Base-by-base conservation (phyloP, 768 basidiomycete genomes). In the Paxillus ammoniavirescens region DNA sequence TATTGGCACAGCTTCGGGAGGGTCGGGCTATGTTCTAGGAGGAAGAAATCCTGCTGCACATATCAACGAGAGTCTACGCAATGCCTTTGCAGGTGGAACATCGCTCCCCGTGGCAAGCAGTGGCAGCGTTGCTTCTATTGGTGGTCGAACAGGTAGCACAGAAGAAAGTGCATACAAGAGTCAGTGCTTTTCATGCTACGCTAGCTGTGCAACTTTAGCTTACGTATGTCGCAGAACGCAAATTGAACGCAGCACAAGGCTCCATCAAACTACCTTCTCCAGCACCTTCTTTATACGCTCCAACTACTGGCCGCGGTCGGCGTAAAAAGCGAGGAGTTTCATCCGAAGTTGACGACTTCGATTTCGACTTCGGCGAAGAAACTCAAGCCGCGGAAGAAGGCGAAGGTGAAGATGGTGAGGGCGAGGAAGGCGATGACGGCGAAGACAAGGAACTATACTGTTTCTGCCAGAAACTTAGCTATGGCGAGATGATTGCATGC, bases 401-500 rank as follows among this genome's bases (percentile, higher is more conserved):
- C 4, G 68, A 70, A 43, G 69, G 62, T 21, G 69, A 72, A 18
- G 69, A 68, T 51, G 72, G 56, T 1, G 76, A 74, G n/a, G 74
- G 69, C 1, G 77, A 76, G 28, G 79, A 73, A 40, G 75, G 70
- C 14, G 82, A 77, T n/a, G 79, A 77, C 47, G 77, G 71, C 2
- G 82, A 82, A 60, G 82, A 86, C 66, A 78, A 83, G 63, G 73
- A 74, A 49, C 58, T 83, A 5, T 86, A 86, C 55, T 86, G 84
- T 67, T 77, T 78, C 69, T 86, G 84, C 65, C 79, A 79, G 59
- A 80, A 82, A 63, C 74, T 78, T 58, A 82, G 79, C 46, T 84
- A 82, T 59, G 84, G 85, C 46, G 83, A 82, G 71, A 85, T 85
- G 83, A 82, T 85, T 54, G 83, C 77, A 36, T 85, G 83, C 61